A percentile compares a stretch with the other conserved stretches of the same genome.
These are phyloP conservation scores for Castanopsis chinensis DNA, from an alignment of 306 rosid species.

Conservation along the genomic window DNA sequence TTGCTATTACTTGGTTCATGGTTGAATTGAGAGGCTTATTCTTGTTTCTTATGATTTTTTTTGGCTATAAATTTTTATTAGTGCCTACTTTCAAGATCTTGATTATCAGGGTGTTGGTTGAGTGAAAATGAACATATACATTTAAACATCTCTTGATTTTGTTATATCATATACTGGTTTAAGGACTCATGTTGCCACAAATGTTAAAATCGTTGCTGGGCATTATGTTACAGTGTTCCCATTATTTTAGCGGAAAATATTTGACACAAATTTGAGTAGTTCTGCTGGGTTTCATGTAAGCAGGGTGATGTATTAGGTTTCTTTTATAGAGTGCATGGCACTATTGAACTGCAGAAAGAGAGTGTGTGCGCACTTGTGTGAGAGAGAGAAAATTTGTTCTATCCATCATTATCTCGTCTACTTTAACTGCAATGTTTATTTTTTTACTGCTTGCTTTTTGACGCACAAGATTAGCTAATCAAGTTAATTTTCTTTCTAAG, in stretches of 20 bases:
- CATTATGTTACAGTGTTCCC: background rate
- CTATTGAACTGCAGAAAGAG: background rate
- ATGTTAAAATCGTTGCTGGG: background rate
- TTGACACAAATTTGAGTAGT: background rate
- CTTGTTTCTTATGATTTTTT: background rate
- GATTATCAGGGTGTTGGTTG: background rate
- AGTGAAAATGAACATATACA: background rate
- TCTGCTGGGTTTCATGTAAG: background rate
- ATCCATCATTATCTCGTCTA: background rate
- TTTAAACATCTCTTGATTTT: background rate
- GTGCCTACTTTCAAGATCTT: background rate
- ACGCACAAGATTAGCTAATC: constrained; percentile 2
- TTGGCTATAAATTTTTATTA: background rate
- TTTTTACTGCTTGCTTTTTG: background rate
- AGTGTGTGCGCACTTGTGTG: fast-evolving
- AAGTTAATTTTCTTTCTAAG: constrained; percentile 20
- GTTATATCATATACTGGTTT: background rate
- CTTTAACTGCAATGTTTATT: background rate
- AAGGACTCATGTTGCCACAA: background rate
- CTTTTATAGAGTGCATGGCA: background rate
- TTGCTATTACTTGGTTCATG: background rate
- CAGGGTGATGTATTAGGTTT: background rate
- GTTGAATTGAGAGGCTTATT: background rate
- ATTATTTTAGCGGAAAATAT: background rate
- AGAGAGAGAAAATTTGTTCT: background rate